phyloP scores from a whole-genome alignment of 2,329 filamentous ascomycete genomes.

The Alternaria arbusti region DNA sequence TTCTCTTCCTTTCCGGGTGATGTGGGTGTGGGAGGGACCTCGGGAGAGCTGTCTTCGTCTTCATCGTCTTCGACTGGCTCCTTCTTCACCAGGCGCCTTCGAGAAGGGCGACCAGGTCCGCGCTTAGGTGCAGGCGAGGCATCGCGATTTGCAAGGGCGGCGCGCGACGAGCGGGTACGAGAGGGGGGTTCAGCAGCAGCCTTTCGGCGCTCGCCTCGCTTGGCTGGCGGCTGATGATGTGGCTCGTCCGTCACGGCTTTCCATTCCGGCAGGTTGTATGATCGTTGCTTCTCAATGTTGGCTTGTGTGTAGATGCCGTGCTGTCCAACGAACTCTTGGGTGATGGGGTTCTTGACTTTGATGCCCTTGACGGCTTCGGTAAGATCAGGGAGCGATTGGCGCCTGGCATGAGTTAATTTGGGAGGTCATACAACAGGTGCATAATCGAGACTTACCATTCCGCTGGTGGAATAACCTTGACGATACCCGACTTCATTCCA shows the following conservation, averaged over 20 bases:
- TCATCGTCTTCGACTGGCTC: slow-evolving; percentile 39
- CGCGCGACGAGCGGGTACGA: slow-evolving; percentile 43
- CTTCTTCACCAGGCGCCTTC: slow-evolving; percentile 29
- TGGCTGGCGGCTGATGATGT: slow-evolving; percentile 92
- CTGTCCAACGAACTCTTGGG: slow-evolving; percentile 95
- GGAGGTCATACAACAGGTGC: neutral
- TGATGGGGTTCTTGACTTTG: slow-evolving; percentile 94
- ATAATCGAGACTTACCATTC: slow-evolving; percentile 76
- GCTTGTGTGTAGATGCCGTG: slow-evolving; percentile 96
- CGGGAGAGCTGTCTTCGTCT: slow-evolving; percentile 38
- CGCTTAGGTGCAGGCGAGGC: slow-evolving; percentile 54
- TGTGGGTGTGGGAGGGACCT: slow-evolving; percentile 51
- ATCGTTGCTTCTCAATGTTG: slow-evolving; percentile 94
- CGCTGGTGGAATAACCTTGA: slow-evolving; percentile 90
- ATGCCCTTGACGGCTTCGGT: slow-evolving; percentile 90
- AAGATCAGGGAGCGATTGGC: slow-evolving; percentile 74
- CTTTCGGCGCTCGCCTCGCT: slow-evolving; percentile 79
- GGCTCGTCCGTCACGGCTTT: slow-evolving; percentile 90
- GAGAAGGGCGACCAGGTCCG: slow-evolving; percentile 56
- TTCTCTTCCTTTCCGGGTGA: slow-evolving; percentile 54
- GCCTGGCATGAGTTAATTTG: slow-evolving; percentile 53
- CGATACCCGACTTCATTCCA: slow-evolving; percentile 96
- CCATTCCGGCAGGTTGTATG: slow-evolving; percentile 98
- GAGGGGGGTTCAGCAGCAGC: slow-evolving; percentile 40
- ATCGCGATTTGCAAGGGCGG: slow-evolving; percentile 41